Percentiles rank a stretch among this genome's conserved stretches.
phyloP scores from a whole-genome alignment of 2,329 filamentous ascomycete genomes.

The Claviceps africana region DNA sequence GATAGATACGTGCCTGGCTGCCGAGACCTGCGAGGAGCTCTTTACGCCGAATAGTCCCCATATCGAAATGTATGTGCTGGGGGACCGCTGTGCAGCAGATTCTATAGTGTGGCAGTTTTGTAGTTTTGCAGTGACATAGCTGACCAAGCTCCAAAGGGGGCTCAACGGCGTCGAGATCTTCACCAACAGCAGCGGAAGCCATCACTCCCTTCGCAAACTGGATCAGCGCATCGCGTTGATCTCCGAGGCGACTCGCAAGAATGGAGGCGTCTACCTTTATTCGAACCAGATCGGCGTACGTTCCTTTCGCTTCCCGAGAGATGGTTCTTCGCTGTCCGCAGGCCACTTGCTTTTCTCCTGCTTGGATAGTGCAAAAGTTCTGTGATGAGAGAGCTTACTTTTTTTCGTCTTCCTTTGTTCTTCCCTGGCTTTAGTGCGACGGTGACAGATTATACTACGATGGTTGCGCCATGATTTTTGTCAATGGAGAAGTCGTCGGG shows the following conservation, averaged over 20 bases:
- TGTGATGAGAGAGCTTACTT: neutral
- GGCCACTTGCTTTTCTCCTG: neutral
- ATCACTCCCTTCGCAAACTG: slow-evolving; percentile 4
- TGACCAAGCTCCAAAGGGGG: slow-evolving; percentile 1
- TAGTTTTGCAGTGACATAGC: neutral
- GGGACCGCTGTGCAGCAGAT: neutral
- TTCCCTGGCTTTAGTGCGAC: neutral
- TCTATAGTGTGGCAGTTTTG: too few species aligned
- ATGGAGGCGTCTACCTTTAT: slow-evolving; percentile 4
- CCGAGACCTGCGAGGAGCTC: slow-evolving; percentile 5
- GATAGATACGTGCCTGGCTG: slow-evolving; percentile 26
- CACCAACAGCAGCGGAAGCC: slow-evolving; percentile 5
- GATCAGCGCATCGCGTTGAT: slow-evolving; percentile 5
- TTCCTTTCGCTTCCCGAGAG: neutral
- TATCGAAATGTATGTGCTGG: slow-evolving; percentile 12
- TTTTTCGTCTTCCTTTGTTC: neutral
- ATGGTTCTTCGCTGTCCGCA: neutral
- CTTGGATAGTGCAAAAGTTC: neutral
- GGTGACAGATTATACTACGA: slow-evolving; percentile 4
- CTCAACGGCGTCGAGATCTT: slow-evolving; percentile 6
- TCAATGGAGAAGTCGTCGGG: slow-evolving; percentile 48
- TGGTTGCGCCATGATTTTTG: slow-evolving; percentile 39
- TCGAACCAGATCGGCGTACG: slow-evolving; percentile 3
- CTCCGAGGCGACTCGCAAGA: slow-evolving; percentile 3
- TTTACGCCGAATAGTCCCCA: slow-evolving; percentile 4